phyloP scores from a whole-genome alignment of 2,329 filamentous ascomycete genomes.

The Aureobasidium sp. region DNA sequence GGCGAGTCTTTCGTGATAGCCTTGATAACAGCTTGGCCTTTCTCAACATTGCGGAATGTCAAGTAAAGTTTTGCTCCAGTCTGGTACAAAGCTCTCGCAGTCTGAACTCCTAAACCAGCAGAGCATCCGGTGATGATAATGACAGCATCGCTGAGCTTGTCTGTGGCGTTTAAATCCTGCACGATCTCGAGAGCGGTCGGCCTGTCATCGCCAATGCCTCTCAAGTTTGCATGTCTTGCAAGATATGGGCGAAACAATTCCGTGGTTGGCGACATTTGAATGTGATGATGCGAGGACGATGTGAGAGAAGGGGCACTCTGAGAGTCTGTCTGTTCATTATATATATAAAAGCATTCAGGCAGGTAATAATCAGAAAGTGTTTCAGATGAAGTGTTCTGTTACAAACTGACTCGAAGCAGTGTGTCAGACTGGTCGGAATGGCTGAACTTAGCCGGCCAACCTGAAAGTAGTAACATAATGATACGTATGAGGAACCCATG shows the following conservation, averaged over 20 bases:
- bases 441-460: too few relatives aligned
- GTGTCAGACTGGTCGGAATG: background rate
- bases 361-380: background rate
- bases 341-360: background rate
- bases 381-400: background rate
- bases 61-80: slow-evolving; percentile 39
- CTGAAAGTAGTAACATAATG: too few relatives aligned
- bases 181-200: slow-evolving; percentile 21
- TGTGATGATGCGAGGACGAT: background rate
- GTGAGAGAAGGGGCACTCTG: too few relatives aligned
- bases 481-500: too few relatives aligned
- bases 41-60: slow-evolving; percentile 35
- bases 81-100: slow-evolving; percentile 34
- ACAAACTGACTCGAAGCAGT: background rate
- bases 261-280: background rate
- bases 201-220: slow-evolving; percentile 23
- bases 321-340: background rate
- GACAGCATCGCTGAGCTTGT: slow-evolving; percentile 29
- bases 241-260: slow-evolving; percentile 4
- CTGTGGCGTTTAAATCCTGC: slow-evolving; percentile 20
- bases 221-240: background rate
- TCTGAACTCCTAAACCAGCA: slow-evolving; percentile 37
- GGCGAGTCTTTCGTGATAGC: slow-evolving; percentile 15
- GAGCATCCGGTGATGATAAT: slow-evolving; percentile 38
- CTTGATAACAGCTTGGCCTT: slow-evolving; percentile 27